Base-by-base conservation (phyloP, 768 basidiomycete genomes). In the Chalciporus sphaerocephalus region DNA sequence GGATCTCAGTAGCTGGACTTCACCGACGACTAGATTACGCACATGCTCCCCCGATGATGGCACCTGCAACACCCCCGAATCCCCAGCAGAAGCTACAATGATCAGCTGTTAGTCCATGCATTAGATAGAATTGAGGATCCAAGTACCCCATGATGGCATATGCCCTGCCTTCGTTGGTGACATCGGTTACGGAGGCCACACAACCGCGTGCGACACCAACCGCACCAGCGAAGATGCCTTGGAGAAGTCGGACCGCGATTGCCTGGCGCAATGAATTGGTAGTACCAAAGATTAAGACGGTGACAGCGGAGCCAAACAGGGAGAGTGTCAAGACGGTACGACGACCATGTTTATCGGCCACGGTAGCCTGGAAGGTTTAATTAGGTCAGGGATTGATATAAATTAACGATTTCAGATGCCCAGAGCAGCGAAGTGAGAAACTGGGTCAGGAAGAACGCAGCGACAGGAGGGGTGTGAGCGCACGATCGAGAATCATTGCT, bases 351-450 rank as follows among this genome's bases (percentile, higher is more conserved):
- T 81, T 87, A 47, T 93, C 88, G 18, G 95, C 95, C 17, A 94
- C 81, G n/a, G 92, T 92, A 43, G 92, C 90, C 87, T 88, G 51
- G 24, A 33, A 42, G 20, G 37, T n/a, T 23, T 40, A 21, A 30
- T 42, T 23, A 42, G 36, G 58, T 30, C 59, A 53, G 10, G 18
- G 32, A 45, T n/a, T n/a, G n/a, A 39, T 44, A 39, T 51, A 30
- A 24, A 24, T 28, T 38, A 47, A 46, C 27, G 9, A 22, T 30
- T 24, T 10, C 28, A 61, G 68, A 47, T 58, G 86, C 88, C 95
- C 96, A 99, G 44, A 97, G 74, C 24, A 99, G 69, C 22, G 92
- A 93, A 1, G 95, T 98, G 23, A 95, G 69, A 68, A 98, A 98
- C 59, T 99, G 96, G 2, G 94, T 92, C 56, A 96, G 71, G 72